Conservation (phyloP, 495 filamentous ascomycete genomes). For the Trichoderma virens region DNA sequence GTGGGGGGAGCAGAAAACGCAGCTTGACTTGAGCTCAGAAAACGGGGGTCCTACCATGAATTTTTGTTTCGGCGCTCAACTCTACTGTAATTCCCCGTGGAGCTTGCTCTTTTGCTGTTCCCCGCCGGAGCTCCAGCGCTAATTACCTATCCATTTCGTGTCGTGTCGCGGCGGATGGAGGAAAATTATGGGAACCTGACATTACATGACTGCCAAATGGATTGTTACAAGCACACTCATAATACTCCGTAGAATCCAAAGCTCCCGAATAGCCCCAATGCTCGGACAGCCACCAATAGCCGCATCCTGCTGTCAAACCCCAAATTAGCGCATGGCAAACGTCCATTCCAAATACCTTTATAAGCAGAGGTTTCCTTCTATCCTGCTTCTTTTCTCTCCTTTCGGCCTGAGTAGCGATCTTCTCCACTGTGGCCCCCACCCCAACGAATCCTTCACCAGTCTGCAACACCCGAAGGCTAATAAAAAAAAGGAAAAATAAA, state of each 20-base stretch:
- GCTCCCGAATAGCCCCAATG: too few relatives aligned
- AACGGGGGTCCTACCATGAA: not conserved
- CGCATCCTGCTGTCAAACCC: not conserved
- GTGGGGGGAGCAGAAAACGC: not conserved
- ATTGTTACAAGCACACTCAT: too few relatives aligned
- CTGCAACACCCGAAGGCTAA: not conserved
- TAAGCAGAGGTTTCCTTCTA: too few relatives aligned
- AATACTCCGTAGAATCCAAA: too few relatives aligned
- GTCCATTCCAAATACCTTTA: too few relatives aligned
- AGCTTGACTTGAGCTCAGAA: not conserved
- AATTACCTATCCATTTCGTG: not conserved
- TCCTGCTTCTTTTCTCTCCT: too few relatives aligned
- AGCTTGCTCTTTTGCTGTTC: not conserved
- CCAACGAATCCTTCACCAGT: not conserved
- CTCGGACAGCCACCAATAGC: not conserved
- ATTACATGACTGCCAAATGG: too few relatives aligned
- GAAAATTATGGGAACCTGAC: too few relatives aligned
- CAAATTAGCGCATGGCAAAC: constrained; percentile 1
- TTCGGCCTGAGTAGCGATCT: too few relatives aligned
- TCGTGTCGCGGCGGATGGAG: too few relatives aligned
- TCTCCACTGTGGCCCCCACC: not conserved
- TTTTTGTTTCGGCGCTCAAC: not conserved
- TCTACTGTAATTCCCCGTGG: constrained; percentile 2
- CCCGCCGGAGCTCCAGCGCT: not conserved
- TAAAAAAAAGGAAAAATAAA: not conserved